phyloP scores from a whole-genome alignment of 2,329 filamentous ascomycete species.

The Bretziella fagacearum region DNA sequence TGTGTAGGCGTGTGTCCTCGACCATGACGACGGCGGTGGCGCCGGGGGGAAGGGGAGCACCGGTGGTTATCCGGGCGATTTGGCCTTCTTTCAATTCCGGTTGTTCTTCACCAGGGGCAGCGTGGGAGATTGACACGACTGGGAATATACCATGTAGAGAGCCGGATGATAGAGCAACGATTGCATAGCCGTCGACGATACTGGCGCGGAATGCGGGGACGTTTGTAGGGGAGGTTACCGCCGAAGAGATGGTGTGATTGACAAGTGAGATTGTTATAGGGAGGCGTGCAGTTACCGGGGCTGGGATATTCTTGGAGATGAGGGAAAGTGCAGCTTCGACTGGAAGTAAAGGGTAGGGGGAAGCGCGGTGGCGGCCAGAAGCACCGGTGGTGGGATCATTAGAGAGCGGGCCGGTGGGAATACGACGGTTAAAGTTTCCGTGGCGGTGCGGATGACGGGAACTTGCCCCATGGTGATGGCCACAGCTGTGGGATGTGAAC shows the following conservation, averaged over 20 bases:
- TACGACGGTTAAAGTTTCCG: conserved; percentile 32
- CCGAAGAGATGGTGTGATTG: conserved; percentile 64
- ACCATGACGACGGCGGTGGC: conserved; percentile 85
- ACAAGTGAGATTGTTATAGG: conserved; percentile 50
- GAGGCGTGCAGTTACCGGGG: conserved; percentile 36
- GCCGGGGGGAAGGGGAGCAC: conserved; percentile 73
- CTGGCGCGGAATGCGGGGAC: conserved; percentile 91
- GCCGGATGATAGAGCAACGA: conserved; percentile 47
- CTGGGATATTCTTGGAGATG: conserved; percentile 57
- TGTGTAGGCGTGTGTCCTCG: conserved; percentile 69
- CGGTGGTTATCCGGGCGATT: conserved; percentile 84
- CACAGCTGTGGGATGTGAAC: conserved; percentile 17
- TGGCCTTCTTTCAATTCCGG: conserved; percentile 48
- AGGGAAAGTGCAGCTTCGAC: conserved; percentile 63
- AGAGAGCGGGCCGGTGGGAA: conserved; percentile 25
- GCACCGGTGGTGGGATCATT: conserved; percentile 45
- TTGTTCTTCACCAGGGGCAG: conserved; percentile 50
- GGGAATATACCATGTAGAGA: conserved; percentile 67
- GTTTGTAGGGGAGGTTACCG: conserved; percentile 61
- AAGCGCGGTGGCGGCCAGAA: conserved; percentile 61
- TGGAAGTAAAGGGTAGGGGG: conserved; percentile 80
- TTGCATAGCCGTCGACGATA: conserved; percentile 91
- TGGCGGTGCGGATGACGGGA: conserved; percentile 38
- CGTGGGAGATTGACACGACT: conserved; percentile 74
- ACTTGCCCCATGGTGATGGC: conserved; percentile 16